A percentile compares a stretch with the other conserved stretches of the same genome.
Evolutionary conservation across 2,329 filamentous ascomycete species (phyloP).

Genomic region (Alternaria sp.): DNA sequence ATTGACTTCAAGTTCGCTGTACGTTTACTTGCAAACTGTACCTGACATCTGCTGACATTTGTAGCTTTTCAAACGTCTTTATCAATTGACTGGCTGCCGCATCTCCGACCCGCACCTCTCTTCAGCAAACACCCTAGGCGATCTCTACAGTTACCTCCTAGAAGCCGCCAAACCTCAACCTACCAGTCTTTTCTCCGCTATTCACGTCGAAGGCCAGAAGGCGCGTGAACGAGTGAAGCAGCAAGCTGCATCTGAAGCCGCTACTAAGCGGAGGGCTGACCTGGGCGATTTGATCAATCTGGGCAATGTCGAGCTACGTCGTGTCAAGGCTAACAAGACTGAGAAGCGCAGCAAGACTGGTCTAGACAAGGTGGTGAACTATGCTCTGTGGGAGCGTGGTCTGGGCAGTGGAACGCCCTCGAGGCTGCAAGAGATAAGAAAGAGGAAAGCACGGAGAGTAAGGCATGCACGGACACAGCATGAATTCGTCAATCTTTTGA

Average conservation of each 20-base stretch:
- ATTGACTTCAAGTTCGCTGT: conserved; percentile 48
- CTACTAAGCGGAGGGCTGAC: conserved; percentile 23
- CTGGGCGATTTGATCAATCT: conserved; percentile 39
- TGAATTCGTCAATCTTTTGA: conserved; percentile 20
- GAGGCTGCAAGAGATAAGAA: conserved; percentile 3
- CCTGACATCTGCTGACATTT: conserved; percentile 17
- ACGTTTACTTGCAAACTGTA: conserved; percentile 22
- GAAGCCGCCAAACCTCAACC: conserved; percentile 52
- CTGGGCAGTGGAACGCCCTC: conserved; percentile 8
- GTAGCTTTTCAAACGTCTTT: conserved; percentile 81
- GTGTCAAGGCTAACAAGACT: conserved; percentile 71
- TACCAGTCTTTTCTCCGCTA: conserved; percentile 68
- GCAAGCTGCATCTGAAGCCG: not conserved
- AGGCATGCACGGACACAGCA: conserved; percentile 13
- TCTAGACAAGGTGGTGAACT: conserved; percentile 80
- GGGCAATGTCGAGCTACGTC: conserved; percentile 73
- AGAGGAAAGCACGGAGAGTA: conserved; percentile 6
- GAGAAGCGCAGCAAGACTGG: conserved; percentile 76
- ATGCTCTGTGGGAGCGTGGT: conserved; percentile 63
- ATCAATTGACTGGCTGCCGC: conserved; percentile 80
- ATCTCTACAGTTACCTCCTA: conserved; percentile 51
- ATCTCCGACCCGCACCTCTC: conserved; percentile 74
- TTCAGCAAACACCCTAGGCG: conserved; percentile 46
- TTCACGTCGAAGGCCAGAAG: conserved; percentile 52
- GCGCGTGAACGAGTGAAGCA: conserved; percentile 29